A percentile compares a stretch with the other conserved stretches of the same genome.
Evolutionary conservation across 805 yeast genomes (phyloP).

Genomic region (Cyberlindnera euphorbiae): DNA sequence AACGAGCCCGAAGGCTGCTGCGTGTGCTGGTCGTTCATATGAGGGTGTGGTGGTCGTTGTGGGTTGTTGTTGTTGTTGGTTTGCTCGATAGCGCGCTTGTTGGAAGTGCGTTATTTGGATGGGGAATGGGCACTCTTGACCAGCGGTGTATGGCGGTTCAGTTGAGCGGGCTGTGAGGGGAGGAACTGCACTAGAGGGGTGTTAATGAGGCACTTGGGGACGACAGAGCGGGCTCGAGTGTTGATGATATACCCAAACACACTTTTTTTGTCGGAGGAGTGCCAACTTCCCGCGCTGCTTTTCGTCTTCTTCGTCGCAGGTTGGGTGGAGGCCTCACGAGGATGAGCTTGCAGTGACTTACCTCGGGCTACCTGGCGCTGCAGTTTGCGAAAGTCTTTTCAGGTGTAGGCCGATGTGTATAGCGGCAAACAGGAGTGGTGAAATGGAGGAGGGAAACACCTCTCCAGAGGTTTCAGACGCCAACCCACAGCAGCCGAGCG

Average conservation of each 20-base stretch:
- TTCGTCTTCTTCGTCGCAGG: conserved; percentile 4
- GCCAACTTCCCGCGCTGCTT: conserved; percentile 1
- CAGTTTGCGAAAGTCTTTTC: conserved; percentile 3
- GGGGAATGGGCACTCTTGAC: neutral
- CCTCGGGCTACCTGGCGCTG: conserved; percentile 1
- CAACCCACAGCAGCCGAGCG: no score
- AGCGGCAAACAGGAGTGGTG: no score
- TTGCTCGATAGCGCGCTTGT: no score
- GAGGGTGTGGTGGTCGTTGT: neutral
- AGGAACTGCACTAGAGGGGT: no score
- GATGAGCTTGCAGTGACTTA: conserved; percentile 6
- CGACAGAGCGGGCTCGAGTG: no score
- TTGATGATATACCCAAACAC: neutral
- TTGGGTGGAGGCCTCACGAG: neutral
- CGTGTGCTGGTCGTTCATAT: conserved; percentile 5
- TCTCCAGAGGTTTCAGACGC: no score
- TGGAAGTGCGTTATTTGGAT: no score
- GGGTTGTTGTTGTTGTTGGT: neutral
- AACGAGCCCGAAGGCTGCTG: conserved; percentile 5
- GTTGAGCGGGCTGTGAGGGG: no score
- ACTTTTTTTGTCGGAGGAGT: conserved; percentile 1
- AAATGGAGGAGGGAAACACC: no score
- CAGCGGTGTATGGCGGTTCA: no score
- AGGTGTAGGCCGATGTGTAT: conserved; percentile 3
- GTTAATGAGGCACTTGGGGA: no score